Conservation (phyloP, 305 asterid genomes). For the Rubia peregrina region DNA sequence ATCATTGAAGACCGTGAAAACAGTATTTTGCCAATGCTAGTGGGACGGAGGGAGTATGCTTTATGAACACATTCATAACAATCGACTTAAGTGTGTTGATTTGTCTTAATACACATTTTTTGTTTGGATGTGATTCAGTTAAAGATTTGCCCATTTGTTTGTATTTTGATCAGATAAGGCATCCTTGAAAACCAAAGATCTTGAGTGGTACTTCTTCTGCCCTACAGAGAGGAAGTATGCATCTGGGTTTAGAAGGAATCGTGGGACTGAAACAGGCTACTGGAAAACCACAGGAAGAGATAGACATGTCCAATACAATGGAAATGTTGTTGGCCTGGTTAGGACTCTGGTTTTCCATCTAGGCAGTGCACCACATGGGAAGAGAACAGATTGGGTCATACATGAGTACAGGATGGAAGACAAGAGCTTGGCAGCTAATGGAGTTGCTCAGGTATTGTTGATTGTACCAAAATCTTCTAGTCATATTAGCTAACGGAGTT, state of each 20-base stretch:
- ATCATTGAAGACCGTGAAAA: too few species aligned
- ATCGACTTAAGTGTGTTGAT: background rate
- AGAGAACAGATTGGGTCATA: conserved; percentile 81
- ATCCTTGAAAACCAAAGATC: conserved; percentile 59
- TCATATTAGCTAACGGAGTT: too few species aligned
- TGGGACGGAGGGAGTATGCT: too few species aligned
- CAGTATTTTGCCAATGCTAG: too few species aligned
- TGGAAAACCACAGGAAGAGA: conserved; percentile 93
- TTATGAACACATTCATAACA: too few species aligned
- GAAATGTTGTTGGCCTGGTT: conserved; percentile 46
- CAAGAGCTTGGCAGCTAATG: conserved; percentile 41
- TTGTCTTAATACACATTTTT: background rate
- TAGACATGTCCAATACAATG: conserved; percentile 32
- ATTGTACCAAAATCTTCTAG: background rate
- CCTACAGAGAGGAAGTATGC: conserved; percentile 77
- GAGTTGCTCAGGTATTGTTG: conserved; percentile 46
- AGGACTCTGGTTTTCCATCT: conserved; percentile 73
- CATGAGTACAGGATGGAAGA: conserved; percentile 60
- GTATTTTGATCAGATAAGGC: conserved; percentile 50
- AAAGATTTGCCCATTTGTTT: conserved; percentile 3
- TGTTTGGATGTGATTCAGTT: background rate
- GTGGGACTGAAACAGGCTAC: conserved; percentile 71
- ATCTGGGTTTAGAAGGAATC: conserved; percentile 68
- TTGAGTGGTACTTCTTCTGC: conserved; percentile 89
- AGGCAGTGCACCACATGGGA: conserved; percentile 68